Evolutionary conservation across 768 basidiomycete genomes (phyloP), one percentile per base, ranked within the genome.

Genomic region (Lentinula boryana): DNA sequence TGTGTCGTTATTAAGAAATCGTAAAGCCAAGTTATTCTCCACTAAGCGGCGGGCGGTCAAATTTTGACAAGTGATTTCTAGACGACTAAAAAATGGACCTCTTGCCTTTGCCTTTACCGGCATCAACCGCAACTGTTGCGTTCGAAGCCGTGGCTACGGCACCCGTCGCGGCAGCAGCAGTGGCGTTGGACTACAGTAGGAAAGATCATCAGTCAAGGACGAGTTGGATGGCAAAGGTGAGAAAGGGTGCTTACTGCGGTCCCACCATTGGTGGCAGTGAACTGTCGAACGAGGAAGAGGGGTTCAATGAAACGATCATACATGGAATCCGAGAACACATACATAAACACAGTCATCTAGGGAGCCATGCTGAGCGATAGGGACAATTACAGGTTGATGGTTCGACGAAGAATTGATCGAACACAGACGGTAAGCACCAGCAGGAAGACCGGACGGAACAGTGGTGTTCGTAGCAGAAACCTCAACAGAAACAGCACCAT

Each of bases 381-480:
- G 66, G 50, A 73, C 72, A 59, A 78, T 66, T 16, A 70, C 70
- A 44, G 72, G 62, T 46, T 80, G 80, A 61, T 80, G 80, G 69
- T 82, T 83, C 50, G 79, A 73, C 13, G 79, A 78, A 9, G 75
- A 63, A 67, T 78, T 78, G 69, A 83, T 81, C 15, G 73, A 74
- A 51, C 73, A 70, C 15, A 85, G 66, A 63, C 74, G 75, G 71
- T 84, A 85, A 13, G 70, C 61, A 51, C 87, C 87, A 31, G 73
- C 76, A 9, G 78, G 76, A 6, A 88, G 76, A 51, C 87, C 87
- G 32, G 74, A 78, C 1, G 76, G 71, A 60, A 88, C 81, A 38
- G 5, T 36, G 5, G 35, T 36, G 10, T 36, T 36, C 35, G 35
- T 36, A 5, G 35, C 35, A 36, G 35, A 43, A 21, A 56, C 54